Evolutionary conservation across 257 asterid species (phyloP).

Genomic region (Voacanga thouarsii): DNA sequence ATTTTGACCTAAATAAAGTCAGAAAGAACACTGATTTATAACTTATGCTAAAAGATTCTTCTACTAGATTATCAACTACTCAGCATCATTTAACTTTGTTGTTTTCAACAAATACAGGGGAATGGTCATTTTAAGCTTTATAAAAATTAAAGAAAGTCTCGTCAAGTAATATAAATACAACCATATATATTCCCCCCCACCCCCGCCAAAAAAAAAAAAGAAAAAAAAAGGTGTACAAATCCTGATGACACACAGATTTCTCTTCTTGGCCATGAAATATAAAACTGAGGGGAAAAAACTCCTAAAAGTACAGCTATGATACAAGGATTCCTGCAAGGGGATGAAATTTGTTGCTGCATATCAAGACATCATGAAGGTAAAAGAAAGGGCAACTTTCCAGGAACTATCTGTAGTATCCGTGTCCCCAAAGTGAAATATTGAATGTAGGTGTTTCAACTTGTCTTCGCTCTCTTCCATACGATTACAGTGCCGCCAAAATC

Average conservation of each 20-base stretch:
- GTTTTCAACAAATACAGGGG: not conserved
- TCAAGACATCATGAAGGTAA: not conserved
- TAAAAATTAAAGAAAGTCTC: not conserved
- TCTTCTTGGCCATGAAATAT: not conserved
- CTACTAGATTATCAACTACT: not conserved
- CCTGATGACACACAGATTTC: not conserved
- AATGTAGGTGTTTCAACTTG: conserved; percentile 24
- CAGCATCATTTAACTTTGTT: too few species aligned
- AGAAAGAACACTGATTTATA: too few species aligned
- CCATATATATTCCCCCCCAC: not conserved
- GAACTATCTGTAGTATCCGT: not conserved
- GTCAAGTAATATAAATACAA: not conserved
- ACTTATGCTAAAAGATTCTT: too few species aligned
- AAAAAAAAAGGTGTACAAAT: not conserved
- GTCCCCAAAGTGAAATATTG: not conserved
- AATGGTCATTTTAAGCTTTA: not conserved
- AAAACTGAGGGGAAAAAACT: not conserved
- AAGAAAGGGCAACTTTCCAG: not conserved
- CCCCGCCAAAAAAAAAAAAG: too few species aligned
- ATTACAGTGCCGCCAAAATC: conserved; percentile 98
- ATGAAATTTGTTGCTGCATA: not conserved
- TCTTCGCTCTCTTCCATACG: conserved; percentile 93
- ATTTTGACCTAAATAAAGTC: too few species aligned
- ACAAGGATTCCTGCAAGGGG: not conserved
- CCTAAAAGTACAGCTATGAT: not conserved